phyloP scores from a whole-genome alignment of 2,329 filamentous ascomycete species.

The Hypoxylon sp. region DNA sequence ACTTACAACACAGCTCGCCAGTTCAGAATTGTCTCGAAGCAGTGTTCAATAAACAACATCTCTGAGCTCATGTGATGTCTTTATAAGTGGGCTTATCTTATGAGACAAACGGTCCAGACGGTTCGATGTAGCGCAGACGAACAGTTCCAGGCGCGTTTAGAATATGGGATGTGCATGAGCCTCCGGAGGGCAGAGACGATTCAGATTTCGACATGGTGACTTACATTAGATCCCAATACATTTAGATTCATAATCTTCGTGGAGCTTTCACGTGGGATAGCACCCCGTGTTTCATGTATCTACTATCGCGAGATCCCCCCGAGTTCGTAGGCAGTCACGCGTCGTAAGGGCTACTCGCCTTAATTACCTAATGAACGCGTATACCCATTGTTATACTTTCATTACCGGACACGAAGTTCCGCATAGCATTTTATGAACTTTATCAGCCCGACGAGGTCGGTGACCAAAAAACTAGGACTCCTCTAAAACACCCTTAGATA shows the following conservation, averaged over 20 bases:
- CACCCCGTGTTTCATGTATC: not conserved
- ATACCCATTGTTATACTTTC: not conserved
- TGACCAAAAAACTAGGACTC: too few species aligned
- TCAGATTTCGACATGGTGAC: slow-evolving; percentile 19
- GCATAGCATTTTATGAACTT: not conserved
- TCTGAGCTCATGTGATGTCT: not conserved
- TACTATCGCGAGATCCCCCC: not conserved
- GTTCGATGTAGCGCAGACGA: slow-evolving; percentile 1
- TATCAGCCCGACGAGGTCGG: not conserved
- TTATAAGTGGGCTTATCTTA: slow-evolving; percentile 6
- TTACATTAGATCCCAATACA: slow-evolving; percentile 3
- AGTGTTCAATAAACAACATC: not conserved
- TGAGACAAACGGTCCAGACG: not conserved
- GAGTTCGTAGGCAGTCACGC: not conserved
- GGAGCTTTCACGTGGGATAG: not conserved
- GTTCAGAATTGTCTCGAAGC: not conserved
- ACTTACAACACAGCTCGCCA: not conserved
- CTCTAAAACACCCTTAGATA: too few species aligned
- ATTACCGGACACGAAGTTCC: not conserved
- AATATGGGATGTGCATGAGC: slow-evolving; percentile 29
- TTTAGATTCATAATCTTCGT: too few species aligned
- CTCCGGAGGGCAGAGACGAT: slow-evolving; percentile 18
- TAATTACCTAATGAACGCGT: not conserved
- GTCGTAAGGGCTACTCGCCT: not conserved
- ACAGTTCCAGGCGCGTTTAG: slow-evolving; percentile 4